A percentile compares a stretch with the other conserved stretches of the same genome.
Evolutionary conservation across 345 rosid genomes (phyloP).

Genomic region (Clarkia xantiana): DNA sequence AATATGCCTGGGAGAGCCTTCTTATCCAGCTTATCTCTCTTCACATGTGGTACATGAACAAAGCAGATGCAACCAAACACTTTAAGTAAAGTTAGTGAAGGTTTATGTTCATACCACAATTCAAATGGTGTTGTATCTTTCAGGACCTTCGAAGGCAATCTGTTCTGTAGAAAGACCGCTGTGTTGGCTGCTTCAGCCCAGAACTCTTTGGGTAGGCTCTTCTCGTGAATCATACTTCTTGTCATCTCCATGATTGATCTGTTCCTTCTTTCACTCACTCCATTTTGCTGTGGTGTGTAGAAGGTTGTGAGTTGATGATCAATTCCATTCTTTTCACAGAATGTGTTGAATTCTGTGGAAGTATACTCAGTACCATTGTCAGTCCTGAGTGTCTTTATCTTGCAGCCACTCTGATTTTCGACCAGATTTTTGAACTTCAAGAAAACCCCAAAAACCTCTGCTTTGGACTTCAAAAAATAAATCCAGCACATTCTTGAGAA

Average conservation of each 20-base stretch:
- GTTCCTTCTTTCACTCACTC: conserved; percentile 3
- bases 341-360: neutral
- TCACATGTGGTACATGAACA: too few species aligned
- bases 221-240: neutral
- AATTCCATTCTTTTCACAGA: neutral
- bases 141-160: too few species aligned
- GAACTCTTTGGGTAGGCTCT: neutral
- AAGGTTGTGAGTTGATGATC: neutral
- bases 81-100: too few species aligned
- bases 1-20: too few species aligned
- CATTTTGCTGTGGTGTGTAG: conserved; percentile 7
- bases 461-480: conserved; percentile 2
- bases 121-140: too few species aligned
- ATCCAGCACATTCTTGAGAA: neutral
- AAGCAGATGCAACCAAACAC: too few species aligned
- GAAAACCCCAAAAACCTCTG: neutral
- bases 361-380: conserved; percentile 3
- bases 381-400: neutral
- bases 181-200: conserved; percentile 7
- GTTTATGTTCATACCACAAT: too few species aligned
- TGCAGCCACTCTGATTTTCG: neutral
- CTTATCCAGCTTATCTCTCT: too few species aligned
- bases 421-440: neutral
- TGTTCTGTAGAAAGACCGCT: conserved; percentile 4
- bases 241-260: neutral